These are phyloP conservation scores for Naematelia aurantialba DNA, from an alignment of 768 basidiomycete species.

Conservation along the genomic window DNA sequence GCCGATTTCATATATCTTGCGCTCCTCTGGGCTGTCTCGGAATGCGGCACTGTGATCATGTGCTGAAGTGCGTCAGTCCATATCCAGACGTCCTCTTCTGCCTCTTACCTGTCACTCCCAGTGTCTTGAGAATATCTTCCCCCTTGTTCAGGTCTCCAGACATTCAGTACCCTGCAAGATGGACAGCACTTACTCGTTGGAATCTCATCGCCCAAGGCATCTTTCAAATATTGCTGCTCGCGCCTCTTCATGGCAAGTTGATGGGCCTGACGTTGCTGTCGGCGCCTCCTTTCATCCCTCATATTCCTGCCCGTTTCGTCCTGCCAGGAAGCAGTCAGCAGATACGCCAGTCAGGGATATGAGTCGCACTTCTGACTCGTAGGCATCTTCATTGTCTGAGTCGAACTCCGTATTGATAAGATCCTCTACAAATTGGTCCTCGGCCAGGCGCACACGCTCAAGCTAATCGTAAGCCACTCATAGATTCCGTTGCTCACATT, in stretches of 20 bases:
- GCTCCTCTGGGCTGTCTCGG: conserved; percentile 33
- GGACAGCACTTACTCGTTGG: not conserved
- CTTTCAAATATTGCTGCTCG: conserved; percentile 20
- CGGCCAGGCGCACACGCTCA: conserved; percentile 29
- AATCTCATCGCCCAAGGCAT: conserved; percentile 18
- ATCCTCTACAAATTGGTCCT: conserved; percentile 41
- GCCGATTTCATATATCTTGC: conserved; percentile 39
- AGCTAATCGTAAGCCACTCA: conserved; percentile 21
- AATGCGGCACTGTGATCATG: conserved; percentile 36
- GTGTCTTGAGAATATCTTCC: conserved; percentile 13
- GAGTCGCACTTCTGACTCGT: conserved; percentile 22
- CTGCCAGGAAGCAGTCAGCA: conserved; percentile 7
- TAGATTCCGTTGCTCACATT: conserved; percentile 23
- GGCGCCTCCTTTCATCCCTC: conserved; percentile 23
- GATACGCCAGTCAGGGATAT: not conserved
- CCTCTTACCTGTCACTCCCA: conserved; percentile 13
- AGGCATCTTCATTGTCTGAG: conserved; percentile 25
- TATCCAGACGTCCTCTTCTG: not conserved
- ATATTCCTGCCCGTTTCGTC: conserved; percentile 26
- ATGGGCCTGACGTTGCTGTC: conserved; percentile 11
- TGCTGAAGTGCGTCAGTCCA: conserved; percentile 7
- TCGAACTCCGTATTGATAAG: conserved; percentile 35
- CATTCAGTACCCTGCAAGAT: not conserved
- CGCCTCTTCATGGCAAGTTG: conserved; percentile 3
- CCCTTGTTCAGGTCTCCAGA: not conserved